Base-by-base conservation (phyloP, 495 filamentous ascomycete genomes). In the Lasiosphaeris hirsuta region DNA sequence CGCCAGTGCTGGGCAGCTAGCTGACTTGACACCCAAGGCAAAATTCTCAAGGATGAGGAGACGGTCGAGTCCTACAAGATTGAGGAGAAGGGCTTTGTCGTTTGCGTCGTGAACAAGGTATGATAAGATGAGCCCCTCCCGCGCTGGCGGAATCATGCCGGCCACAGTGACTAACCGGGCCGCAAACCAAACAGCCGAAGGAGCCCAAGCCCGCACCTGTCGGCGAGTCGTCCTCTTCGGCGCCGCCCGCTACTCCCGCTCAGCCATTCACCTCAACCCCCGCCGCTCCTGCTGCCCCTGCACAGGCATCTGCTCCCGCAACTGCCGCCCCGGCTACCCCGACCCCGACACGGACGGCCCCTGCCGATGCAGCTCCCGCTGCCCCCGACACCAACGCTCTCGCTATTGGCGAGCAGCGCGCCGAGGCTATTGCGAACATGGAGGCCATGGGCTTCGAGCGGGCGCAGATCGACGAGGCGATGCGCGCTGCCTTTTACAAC, bases 71-170 rank as follows among this genome's bases (percentile, higher is more conserved):
- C 88, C 5, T 97, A 96, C 78, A 95, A 88, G 75, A 96, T 98
- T 57, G 93, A 98, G 75, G 94, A 97, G 82, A 98, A 97, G 82
- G 94, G 94, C 19, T 97, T 96, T 71, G 87, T 98, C 63, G 95
- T 98, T 42, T 98, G 94, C 73, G 94, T 98, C 83, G 84, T 94
- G 43, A 87, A 86, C 57, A 97, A 97, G 89, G 93, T 96, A 82
- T 44, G 42, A 8, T 18, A 9, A 44, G 8, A 4, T 6, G 17
- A 45, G 10, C 43, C 3, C 18, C 6, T 1, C 11, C 43, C 43
- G 18, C 43, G 73, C 63, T 13, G 9, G 30, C 40, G 6, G 14
- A 3, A 13, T 10, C 4, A 34, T 33, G n/a, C 36, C 59, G 34
- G 60, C 51, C 7, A 2, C 18, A 11, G 8, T 34, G 9, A 40